phyloP scores from a whole-genome alignment of 768 basidiomycete genomes.

The Neoboletus magnificus region DNA sequence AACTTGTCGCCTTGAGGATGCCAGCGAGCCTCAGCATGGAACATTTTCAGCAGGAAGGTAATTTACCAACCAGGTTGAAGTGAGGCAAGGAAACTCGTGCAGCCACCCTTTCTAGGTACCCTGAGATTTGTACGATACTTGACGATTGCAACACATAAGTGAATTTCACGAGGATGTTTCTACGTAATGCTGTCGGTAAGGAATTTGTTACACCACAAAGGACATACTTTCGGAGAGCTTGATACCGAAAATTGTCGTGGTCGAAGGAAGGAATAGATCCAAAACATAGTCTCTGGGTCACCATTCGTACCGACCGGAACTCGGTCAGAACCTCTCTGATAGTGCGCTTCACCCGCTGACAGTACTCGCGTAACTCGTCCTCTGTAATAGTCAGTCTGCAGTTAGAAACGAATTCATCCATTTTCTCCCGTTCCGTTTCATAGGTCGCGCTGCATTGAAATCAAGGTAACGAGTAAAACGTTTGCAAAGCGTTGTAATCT shows the following conservation, averaged over 20 bases:
- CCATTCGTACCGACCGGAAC: slow-evolving; percentile 67
- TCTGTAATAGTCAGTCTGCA: slow-evolving; percentile 30
- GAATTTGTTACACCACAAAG: not conserved
- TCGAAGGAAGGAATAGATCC: slow-evolving; percentile 84
- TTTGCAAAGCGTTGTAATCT: slow-evolving; percentile 57
- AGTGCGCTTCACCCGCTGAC: slow-evolving; percentile 72
- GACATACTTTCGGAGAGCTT: slow-evolving; percentile 54
- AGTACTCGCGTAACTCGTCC: slow-evolving; percentile 94
- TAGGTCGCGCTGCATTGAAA: slow-evolving; percentile 75
- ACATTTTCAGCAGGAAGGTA: not conserved
- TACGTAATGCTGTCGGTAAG: slow-evolving; percentile 14
- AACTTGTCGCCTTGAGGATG: slow-evolving; percentile 51
- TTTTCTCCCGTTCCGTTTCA: slow-evolving; percentile 74
- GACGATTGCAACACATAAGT: slow-evolving; percentile 90
- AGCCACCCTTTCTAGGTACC: slow-evolving; percentile 75
- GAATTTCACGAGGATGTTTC: slow-evolving; percentile 64
- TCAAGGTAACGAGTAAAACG: slow-evolving; percentile 80
- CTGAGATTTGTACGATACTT: slow-evolving; percentile 84
- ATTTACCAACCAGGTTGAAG: slow-evolving; percentile 53
- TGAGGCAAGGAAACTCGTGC: slow-evolving; percentile 72
- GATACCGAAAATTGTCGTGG: slow-evolving; percentile 93
- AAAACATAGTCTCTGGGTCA: slow-evolving; percentile 83
- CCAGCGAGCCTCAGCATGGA: not conserved
- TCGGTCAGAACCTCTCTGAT: slow-evolving; percentile 84
- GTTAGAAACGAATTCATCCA: slow-evolving; percentile 74